Evolutionary conservation across 2,329 filamentous ascomycete genomes (phyloP), one percentile per base, ranked within the genome.

Genomic region (Grosmannia huntii): DNA sequence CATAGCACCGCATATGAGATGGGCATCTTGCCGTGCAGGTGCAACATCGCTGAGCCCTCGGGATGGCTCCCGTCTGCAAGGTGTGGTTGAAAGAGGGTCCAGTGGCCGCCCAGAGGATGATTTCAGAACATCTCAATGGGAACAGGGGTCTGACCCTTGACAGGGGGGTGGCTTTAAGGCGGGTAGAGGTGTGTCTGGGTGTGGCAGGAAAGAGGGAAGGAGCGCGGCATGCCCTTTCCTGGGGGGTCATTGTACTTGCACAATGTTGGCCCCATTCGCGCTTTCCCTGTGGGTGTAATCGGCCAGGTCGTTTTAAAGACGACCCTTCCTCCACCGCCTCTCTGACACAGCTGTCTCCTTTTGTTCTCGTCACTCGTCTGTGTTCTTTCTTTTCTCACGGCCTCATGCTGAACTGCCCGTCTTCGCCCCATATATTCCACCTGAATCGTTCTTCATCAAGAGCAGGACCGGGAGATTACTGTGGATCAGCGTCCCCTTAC

Each of bases 391-490:
- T 10, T 33, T 9, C 50, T 21, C 28, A 11, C 5, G 11, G 19
- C 52, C 38, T 54, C 21, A 25, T 25, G 21, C 31, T 44, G 14
- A 16, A 31, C 50, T 33, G 25, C 50, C 16, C 14, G 16, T 44
- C 52, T n/a, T 38, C 31, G 33, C 33, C 33, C 33, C 33, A 36
- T 36, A 36, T 36, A 12, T 36, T 21, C 31, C n/a, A n/a, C n/a
- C 12, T 41, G 31, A 28, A 14, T 46, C n/a, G 36, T 19, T 46
- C 25, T 28, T 55, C 53, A 21, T 55, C 53, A 48, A 46, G 25
- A 55, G 23, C 53, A 55, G 19, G 12, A 31, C 31, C 51, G 56
- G 55, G 56, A 60, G 56, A 57, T 58, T 60, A 56, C 59, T 58
- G 59, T 60, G 56, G 59, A 60, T 52, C 59, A 23, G 38, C 53